Base-by-base conservation (phyloP, 257 asterid genomes). In the Scutellaria galericulata region DNA sequence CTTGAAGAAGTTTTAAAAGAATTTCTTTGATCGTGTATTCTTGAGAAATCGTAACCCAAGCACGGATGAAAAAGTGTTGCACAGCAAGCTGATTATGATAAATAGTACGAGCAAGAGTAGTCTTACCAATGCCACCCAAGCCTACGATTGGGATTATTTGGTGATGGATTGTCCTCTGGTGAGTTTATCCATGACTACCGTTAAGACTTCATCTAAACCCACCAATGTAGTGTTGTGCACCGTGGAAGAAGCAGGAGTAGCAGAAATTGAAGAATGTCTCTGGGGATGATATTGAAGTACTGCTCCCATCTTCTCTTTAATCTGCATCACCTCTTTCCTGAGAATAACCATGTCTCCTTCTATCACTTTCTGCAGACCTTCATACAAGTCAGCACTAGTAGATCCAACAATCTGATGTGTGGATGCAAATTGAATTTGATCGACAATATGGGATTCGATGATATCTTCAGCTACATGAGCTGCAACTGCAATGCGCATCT, bases 11-110 rank as follows among this genome's bases (percentile, higher is more conserved):
- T 15, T 60, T 5, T 11, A n/a, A 4, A 6, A 58, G 55, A 14
- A 70, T 31, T 14, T 70, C 41, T 31, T n/a, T 5, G 1, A 14
- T 47, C 0, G 10, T 14, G 13, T 20, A 39, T 11, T 61, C 66
- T 35, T 69, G 76, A 39, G 80, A 52, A 7, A 70, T n/a, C 5
- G 72, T 54, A n/a, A 40, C 48, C 80, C 76, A 70, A 27, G 47
- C 44, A 6, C 15, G 13, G 18, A 70, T 3, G 4, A 45, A 40
- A 64, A 70, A 76, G 4, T 47, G 37, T 6, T 27, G 7, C 51
- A 3, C 18, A 13, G 44, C n/a, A 20, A 31, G 10, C 8, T 13
- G 20, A 4, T 73, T 13, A 14, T 14, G 20, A 44, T 13, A 53
- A 73, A 53, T 45, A 62, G n/a, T 24, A 52, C 35, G 44, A 10